These are phyloP conservation scores for Naegleria fowleri DNA, from an alignment of 208 protist genomes.

Conservation along the genomic window DNA sequence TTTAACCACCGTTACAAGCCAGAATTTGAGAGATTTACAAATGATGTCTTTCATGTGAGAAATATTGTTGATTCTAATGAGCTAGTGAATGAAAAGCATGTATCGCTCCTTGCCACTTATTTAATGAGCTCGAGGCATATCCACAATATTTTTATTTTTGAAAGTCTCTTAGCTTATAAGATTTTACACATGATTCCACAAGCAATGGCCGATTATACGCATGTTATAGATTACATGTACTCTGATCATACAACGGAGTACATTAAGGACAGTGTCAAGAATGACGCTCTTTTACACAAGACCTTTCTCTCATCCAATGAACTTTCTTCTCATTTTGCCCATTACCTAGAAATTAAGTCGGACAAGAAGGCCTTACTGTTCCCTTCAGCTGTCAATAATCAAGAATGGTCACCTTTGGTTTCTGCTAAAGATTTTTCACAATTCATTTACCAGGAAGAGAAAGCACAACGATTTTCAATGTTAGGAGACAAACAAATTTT, in stretches of 20 bases:
- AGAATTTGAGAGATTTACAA: not conserved
- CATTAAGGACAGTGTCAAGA: not conserved
- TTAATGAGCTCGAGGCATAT: not conserved
- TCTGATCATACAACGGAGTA: not conserved
- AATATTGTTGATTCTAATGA: not conserved
- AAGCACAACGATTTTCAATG: not conserved
- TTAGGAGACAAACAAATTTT: not conserved
- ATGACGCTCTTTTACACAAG: not conserved
- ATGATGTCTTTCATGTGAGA: not conserved
- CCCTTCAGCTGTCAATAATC: not conserved
- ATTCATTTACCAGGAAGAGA: not conserved
- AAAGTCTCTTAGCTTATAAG: not conserved
- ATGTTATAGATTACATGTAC: not conserved
- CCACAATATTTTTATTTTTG: not conserved
- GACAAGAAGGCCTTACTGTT: not conserved
- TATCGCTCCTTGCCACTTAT: not conserved
- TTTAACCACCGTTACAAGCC: not conserved
- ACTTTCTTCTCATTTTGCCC: not conserved
- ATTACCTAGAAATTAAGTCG: not conserved
- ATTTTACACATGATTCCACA: not conserved
- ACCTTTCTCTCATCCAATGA: not conserved
- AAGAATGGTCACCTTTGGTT: too few species aligned
- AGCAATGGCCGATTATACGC: not conserved
- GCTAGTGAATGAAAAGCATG: not conserved
- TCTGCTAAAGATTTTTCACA: not conserved